Base-by-base conservation (phyloP, 2,329 filamentous ascomycete genomes). In the Ambrosiella beaveri region DNA sequence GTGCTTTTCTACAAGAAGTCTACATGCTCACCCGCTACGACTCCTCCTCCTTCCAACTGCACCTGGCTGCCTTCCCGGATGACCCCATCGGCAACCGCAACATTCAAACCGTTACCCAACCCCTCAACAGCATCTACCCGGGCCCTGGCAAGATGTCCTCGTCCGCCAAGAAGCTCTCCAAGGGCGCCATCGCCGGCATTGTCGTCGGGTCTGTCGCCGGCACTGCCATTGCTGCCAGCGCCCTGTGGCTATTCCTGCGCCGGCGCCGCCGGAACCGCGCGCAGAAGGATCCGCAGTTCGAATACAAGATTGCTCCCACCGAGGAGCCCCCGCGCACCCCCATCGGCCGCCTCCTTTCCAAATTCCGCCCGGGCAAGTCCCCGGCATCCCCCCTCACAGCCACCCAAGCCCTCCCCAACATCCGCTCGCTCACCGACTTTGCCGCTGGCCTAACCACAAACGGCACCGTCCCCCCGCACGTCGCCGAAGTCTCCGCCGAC, bases 1-100 rank as follows among this genome's bases (percentile, higher is more conserved):
- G 83, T 39, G 76, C 79, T 0, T 87, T 88, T 62, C 69, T 88
- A 57, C 85, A 88, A 65, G 84, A 88, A 67, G 77, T 83, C 1
- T 81, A 81, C 61, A 67, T 81, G 5, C 72, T 79, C 38, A 78
- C 74, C 35, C 75, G 74, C 62, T 82, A 80, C 64, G 79, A 81
- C 61, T 71, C 71, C 40, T 70, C 67, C 13, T 66, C 67, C 11
- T 81, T 80, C 65, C 77, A 76, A 1, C 64, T 84, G 27, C 74
- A 80, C 57, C 76, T 81, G 63, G 79, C 79, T 8, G 64, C 64
- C 55, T 77, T 80, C 64, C 74, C 79, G n/a, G 66, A 61, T 11
- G 71, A 72, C 61, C 71, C 69, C 36, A 56, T 72, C 69, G 40
- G 65, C 77, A 36, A 65, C 70, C 17, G 44, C 17, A 65, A 66